Conservation (phyloP, 2,329 filamentous ascomycete species). For the Claviceps fusiformis region DNA sequence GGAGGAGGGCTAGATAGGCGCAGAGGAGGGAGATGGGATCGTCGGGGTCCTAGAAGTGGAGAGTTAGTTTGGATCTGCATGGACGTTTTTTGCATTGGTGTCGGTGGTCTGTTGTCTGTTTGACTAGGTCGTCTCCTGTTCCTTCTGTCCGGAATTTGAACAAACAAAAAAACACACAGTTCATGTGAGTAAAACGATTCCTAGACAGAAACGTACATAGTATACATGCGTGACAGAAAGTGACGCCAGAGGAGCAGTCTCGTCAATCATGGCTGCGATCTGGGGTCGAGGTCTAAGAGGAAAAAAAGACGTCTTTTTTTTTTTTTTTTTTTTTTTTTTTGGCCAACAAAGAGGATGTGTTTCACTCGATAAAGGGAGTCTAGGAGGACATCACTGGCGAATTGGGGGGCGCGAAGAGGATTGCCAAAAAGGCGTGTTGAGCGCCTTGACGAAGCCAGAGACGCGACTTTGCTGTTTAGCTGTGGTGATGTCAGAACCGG, state of each 20-base stretch:
- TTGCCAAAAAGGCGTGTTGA: too few species aligned
- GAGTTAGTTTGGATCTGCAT: constrained; percentile 1
- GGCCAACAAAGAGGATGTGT: neutral
- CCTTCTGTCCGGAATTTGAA: neutral
- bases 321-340: neutral
- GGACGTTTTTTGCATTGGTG: neutral
- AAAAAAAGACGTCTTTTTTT: neutral
- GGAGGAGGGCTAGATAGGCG: constrained; percentile 87
- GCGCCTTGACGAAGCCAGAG: neutral
- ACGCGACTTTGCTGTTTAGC: neutral
- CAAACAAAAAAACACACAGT: too few species aligned
- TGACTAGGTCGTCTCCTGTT: neutral
- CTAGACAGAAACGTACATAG: constrained; percentile 49
- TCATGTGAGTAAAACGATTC: too few species aligned
- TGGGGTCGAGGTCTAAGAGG: neutral
- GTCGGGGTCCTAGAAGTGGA: constrained; percentile 56
- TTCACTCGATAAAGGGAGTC: neutral
- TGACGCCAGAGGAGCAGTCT: constrained; percentile 58
- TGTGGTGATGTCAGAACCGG: neutral
- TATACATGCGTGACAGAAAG: constrained; percentile 91
- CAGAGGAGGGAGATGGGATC: constrained; percentile 77
- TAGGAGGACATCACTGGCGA: neutral
- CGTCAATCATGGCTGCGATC: constrained; percentile 13
- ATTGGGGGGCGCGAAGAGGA: neutral
- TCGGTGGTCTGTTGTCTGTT: neutral